Percentiles rank a stretch among this genome's conserved stretches.
These are phyloP conservation scores for Lactarius deliciosus DNA, from an alignment of 768 basidiomycete genomes.

Conservation along the genomic window DNA sequence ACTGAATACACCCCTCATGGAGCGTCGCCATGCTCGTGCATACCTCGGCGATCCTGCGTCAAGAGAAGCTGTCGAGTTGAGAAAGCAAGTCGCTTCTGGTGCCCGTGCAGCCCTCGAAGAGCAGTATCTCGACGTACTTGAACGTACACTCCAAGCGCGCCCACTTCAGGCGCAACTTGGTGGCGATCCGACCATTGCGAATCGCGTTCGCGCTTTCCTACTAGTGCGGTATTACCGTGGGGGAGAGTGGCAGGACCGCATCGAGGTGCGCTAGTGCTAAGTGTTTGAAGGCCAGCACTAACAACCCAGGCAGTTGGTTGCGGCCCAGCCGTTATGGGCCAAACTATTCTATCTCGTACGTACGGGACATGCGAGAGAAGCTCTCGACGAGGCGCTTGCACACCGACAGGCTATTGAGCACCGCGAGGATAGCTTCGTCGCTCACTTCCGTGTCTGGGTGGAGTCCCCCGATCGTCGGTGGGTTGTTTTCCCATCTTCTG, in stretches of 20 bases:
- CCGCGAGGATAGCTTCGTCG: slow-evolving; percentile 80
- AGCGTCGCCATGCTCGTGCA: slow-evolving; percentile 77
- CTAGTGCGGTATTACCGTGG: slow-evolving; percentile 76
- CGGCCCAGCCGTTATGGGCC: slow-evolving; percentile 90
- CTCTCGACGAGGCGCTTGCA: slow-evolving; percentile 69
- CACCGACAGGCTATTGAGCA: slow-evolving; percentile 71
- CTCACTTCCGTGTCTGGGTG: slow-evolving; percentile 80
- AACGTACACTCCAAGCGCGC: slow-evolving; percentile 75
- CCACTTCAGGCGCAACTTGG: slow-evolving; percentile 86
- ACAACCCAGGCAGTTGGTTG: slow-evolving; percentile 59
- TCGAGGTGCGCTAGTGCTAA: slow-evolving; percentile 62
- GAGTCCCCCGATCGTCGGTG: slow-evolving; percentile 78
- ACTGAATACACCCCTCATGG: slow-evolving; percentile 73
- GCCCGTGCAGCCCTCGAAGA: slow-evolving; percentile 82
- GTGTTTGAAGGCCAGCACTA: neutral
- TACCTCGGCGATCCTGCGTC: slow-evolving; percentile 69
- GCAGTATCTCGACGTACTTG: slow-evolving; percentile 83
- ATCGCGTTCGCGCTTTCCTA: slow-evolving; percentile 88
- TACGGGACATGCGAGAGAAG: slow-evolving; percentile 79
- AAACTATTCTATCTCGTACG: slow-evolving; percentile 90
- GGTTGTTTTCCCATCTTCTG: slow-evolving; percentile 29
- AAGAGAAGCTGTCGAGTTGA: slow-evolving; percentile 61
- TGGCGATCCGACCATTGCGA: slow-evolving; percentile 85
- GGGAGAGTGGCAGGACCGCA: slow-evolving; percentile 80
- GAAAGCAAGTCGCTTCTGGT: slow-evolving; percentile 75